These are phyloP conservation scores for Plectranthus barbatus DNA, from an alignment of 257 asterid genomes.

Conservation along the genomic window DNA sequence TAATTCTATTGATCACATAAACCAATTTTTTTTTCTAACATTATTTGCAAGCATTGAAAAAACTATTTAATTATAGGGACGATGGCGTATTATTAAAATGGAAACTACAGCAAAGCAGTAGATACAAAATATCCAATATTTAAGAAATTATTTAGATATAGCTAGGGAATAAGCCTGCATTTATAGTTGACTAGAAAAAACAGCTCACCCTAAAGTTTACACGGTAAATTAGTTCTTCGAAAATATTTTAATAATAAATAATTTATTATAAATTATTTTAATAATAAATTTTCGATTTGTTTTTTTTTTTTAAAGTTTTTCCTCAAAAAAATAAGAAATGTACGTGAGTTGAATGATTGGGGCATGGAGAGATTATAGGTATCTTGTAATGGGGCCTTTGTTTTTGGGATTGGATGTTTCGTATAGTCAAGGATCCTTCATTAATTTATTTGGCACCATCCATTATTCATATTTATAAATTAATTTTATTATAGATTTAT, in stretches of 20 bases:
- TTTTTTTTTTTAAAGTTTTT: no score
- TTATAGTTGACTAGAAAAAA: conserved; percentile 51
- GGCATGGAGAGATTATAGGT: conserved; percentile 44
- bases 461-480: background rate
- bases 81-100: conserved; percentile 14
- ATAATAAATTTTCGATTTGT: no score
- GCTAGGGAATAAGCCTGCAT: conserved; percentile 16
- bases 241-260: no score
- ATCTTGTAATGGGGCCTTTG: conserved; percentile 55
- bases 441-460: conserved; percentile 14
- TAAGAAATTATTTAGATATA: background rate
- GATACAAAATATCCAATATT: background rate
- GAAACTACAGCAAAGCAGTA: conserved; percentile 35
- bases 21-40: background rate
- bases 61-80: background rate
- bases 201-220: conserved; percentile 39
- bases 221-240: no score
- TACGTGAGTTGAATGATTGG: conserved; percentile 38
- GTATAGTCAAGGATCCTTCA: conserved; percentile 45
- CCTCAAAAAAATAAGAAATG: conserved; percentile 19
- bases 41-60: background rate
- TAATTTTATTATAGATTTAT: no score
- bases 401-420: conserved; percentile 23
- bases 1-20: background rate
- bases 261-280: no score